A percentile compares a stretch with the other conserved stretches of the same genome.
These are phyloP conservation scores for Przewalskia tangutica DNA, from an alignment of 257 asterid species.

Conservation along the genomic window DNA sequence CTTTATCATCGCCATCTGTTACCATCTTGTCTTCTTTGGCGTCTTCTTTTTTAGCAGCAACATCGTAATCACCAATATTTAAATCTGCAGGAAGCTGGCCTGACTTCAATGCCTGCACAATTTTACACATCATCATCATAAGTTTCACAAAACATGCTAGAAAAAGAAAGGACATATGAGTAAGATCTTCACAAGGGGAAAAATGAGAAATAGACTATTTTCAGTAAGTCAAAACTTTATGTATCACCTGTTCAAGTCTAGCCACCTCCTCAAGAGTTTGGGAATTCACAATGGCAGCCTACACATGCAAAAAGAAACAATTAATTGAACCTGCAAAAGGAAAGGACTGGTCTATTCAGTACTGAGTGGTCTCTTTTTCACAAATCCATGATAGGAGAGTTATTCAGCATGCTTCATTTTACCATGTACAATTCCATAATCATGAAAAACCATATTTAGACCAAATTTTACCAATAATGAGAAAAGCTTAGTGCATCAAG, in stretches of 20 bases:
- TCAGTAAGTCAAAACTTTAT: background rate
- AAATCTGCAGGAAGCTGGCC: slow-evolving; percentile 96
- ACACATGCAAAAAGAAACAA: slow-evolving; percentile 20
- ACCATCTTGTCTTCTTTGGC: slow-evolving; percentile 48
- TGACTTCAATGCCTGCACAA: slow-evolving; percentile 72
- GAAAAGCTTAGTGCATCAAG: background rate
- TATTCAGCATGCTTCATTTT: background rate
- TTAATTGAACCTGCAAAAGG: background rate
- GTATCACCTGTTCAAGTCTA: slow-evolving; percentile 91
- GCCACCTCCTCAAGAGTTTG: slow-evolving; percentile 99
- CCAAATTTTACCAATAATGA: background rate
- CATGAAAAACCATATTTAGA: background rate
- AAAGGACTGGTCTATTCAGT: background rate
- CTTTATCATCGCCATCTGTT: slow-evolving; percentile 39
- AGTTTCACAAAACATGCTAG: background rate
- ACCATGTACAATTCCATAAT: background rate
- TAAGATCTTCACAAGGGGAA: background rate
- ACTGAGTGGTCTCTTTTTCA: background rate
- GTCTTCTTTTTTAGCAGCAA: slow-evolving; percentile 28
- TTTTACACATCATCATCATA: slow-evolving; percentile 1
- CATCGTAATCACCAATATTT: slow-evolving; percentile 32
- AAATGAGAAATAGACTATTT: background rate
- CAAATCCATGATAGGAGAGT: background rate
- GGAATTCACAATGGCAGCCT: slow-evolving; percentile 98
- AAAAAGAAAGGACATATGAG: background rate